phyloP scores from a whole-genome alignment of 257 asterid genomes.

The Handroanthus guayacan region DNA sequence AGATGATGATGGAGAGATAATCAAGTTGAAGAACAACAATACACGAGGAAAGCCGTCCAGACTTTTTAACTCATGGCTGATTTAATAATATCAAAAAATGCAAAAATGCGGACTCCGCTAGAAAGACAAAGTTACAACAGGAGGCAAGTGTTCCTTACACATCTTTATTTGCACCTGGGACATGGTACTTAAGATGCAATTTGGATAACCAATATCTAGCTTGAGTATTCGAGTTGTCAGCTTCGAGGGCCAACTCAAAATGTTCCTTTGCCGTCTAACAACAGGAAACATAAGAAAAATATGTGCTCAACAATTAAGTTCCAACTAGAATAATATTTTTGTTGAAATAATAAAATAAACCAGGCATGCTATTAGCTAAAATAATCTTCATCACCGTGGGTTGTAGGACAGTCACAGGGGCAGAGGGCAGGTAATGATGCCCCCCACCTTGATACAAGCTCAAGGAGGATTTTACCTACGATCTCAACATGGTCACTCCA shows the following conservation, averaged over 20 bases:
- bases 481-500: too few species aligned
- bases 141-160: conserved; percentile 53
- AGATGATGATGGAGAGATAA: conserved; percentile 13
- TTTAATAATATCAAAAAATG: conserved; percentile 24
- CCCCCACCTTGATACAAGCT: conserved; percentile 6
- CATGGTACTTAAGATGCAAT: conserved; percentile 86
- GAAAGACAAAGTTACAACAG: conserved; percentile 27
- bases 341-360: background rate
- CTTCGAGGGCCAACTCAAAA: conserved; percentile 93
- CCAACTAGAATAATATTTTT: conserved; percentile 19
- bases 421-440: conserved; percentile 1
- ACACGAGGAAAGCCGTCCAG: background rate
- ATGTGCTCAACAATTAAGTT: conserved; percentile 1
- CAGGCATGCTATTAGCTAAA: background rate
- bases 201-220: conserved; percentile 94
- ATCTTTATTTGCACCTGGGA: conserved; percentile 88
- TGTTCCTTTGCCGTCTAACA: conserved; percentile 84
- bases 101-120: conserved; percentile 10
- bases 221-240: conserved; percentile 81
- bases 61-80: conserved; percentile 1
- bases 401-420: background rate
- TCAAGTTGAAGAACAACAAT: background rate
- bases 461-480: too few species aligned
- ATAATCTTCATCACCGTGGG: background rate
- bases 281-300: conserved; percentile 37